Conservation (phyloP, 768 basidiomycete species). For the Xerocomus spinulosus region DNA sequence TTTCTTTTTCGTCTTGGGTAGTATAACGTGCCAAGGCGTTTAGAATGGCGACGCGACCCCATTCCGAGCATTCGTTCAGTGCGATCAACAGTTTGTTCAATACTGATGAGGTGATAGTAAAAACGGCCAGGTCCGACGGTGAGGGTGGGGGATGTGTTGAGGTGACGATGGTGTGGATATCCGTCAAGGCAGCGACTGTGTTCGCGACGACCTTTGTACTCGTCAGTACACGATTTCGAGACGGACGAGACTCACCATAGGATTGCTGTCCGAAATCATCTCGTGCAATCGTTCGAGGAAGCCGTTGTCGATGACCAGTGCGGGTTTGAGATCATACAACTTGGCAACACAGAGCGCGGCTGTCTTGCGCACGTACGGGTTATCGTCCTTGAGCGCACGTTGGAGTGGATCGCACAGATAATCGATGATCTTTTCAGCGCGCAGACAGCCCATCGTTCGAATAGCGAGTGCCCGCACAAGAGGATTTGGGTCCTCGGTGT, state of each 20-base stretch:
- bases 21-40: conserved; percentile 82
- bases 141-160: conserved; percentile 47
- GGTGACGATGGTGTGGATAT: conserved; percentile 77
- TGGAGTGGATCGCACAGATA: conserved; percentile 95
- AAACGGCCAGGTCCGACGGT: conserved; percentile 60
- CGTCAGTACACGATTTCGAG: background rate
- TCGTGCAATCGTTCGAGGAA: conserved; percentile 86
- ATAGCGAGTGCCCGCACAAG: conserved; percentile 95
- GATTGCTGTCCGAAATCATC: conserved; percentile 93
- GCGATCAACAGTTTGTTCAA: conserved; percentile 91
- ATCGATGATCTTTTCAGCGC: conserved; percentile 98
- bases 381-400: conserved; percentile 89
- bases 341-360: conserved; percentile 96
- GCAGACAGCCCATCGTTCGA: conserved; percentile 94
- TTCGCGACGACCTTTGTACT: conserved; percentile 88
- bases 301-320: conserved; percentile 90
- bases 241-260: conserved; percentile 65
- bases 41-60: conserved; percentile 92
- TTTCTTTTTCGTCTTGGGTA: conserved; percentile 86
- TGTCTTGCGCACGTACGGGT: conserved; percentile 98
- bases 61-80: conserved; percentile 95
- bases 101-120: conserved; percentile 77
- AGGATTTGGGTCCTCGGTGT: conserved; percentile 94
- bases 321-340: conserved; percentile 94
- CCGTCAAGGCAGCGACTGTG: conserved; percentile 87